phyloP scores from a whole-genome alignment of 179 eudicot genomes.

The Pouteria campechiana region DNA sequence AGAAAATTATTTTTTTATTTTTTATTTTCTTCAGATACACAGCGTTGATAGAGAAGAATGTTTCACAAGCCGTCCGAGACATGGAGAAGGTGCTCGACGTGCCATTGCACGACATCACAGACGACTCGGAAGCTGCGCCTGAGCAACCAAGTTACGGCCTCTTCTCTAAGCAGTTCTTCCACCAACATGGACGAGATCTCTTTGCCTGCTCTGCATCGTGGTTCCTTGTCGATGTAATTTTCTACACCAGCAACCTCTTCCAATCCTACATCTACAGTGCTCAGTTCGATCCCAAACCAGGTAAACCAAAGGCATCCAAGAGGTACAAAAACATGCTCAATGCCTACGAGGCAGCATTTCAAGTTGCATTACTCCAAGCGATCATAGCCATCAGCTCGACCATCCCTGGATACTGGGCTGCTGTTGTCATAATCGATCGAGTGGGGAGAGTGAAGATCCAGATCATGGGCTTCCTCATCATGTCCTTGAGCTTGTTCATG shows the following conservation, averaged over 20 bases:
- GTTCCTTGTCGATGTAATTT: conserved; percentile 37
- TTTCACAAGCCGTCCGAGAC: conserved; percentile 31
- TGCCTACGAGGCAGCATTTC: conserved; percentile 11
- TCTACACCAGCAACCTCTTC: conserved; percentile 36
- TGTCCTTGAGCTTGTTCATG: too few relatives aligned
- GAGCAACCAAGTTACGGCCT: conserved; percentile 14
- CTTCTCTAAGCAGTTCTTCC: conserved; percentile 18
- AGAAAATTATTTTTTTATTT: too few relatives aligned
- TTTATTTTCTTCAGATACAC: too few relatives aligned
- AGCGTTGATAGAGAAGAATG: conserved; percentile 34
- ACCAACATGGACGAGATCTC: conserved; percentile 22
- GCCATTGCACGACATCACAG: too few relatives aligned
- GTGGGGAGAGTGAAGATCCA: too few relatives aligned
- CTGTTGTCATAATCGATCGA: conserved; percentile 12
- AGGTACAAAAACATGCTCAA: too few relatives aligned
- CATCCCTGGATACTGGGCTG: conserved; percentile 16
- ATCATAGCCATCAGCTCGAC: conserved; percentile 15
- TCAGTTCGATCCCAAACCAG: conserved; percentile 18
- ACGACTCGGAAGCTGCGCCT: conserved; percentile 17
- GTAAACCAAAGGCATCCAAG: too few relatives aligned
- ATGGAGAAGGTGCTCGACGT: conserved; percentile 29
- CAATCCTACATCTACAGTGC: conserved; percentile 31
- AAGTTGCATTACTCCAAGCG: conserved; percentile 15
- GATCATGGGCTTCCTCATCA: too few relatives aligned
- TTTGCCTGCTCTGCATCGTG: conserved; percentile 33